These are phyloP conservation scores for Phyllosticta citribraziliensis DNA, from an alignment of 2,329 filamentous ascomycete genomes.

Conservation along the genomic window DNA sequence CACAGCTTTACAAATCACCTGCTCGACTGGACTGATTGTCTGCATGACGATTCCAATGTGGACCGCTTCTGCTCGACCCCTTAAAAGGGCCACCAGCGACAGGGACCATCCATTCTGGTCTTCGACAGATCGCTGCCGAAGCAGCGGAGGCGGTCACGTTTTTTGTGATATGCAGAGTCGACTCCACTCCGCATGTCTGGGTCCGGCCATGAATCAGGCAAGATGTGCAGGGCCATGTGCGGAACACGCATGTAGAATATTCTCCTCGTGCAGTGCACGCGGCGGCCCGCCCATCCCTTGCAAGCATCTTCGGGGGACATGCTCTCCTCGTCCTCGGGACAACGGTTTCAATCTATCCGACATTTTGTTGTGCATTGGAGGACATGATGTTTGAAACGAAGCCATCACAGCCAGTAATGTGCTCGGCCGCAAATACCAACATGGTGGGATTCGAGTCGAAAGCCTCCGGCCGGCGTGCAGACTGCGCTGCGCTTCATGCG, in stretches of 20 bases:
- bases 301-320: not conserved
- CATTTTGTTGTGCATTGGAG: not conserved
- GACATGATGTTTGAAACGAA: not conserved
- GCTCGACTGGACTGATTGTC: not conserved
- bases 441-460: not conserved
- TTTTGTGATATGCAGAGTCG: not conserved
- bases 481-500: not conserved
- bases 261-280: not conserved
- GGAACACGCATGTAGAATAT: not conserved
- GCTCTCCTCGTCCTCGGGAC: not conserved
- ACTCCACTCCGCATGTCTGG: not conserved
- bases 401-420: not conserved
- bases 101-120: not conserved
- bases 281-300: not conserved
- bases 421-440: slow-evolving; percentile 1
- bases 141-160: not conserved
- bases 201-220: not conserved
- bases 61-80: not conserved
- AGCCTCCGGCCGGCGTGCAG: slow-evolving; percentile 1
- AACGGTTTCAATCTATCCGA: not conserved
- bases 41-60: not conserved
- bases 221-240: not conserved
- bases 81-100: not conserved
- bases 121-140: not conserved
- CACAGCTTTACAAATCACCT: not conserved